These are phyloP conservation scores for Candida sp. DNA, from an alignment of 1,139 yeast species.

Conservation along the genomic window DNA sequence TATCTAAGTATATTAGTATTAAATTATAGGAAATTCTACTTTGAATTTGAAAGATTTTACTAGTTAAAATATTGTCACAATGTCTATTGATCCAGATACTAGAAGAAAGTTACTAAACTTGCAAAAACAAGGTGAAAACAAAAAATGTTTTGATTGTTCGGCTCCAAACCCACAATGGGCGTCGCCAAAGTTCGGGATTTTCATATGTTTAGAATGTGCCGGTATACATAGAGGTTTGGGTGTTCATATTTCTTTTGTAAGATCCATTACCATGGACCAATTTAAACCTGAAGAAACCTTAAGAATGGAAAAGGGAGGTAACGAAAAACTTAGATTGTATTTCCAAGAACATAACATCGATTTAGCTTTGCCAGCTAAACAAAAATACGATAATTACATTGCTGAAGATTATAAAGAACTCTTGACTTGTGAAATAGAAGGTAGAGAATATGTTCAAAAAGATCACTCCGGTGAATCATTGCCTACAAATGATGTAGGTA, in stretches of 20 bases:
- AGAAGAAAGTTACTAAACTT: slow-evolving; percentile 76
- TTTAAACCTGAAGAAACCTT: slow-evolving; percentile 88
- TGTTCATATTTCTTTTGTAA: slow-evolving; percentile 93
- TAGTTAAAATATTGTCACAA: slow-evolving; percentile 7
- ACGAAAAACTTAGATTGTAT: slow-evolving; percentile 67
- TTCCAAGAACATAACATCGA: slow-evolving; percentile 76
- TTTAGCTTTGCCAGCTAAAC: slow-evolving; percentile 56
- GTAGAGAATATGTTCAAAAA: slow-evolving; percentile 63
- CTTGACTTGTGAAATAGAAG: slow-evolving; percentile 73
- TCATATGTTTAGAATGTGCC: slow-evolving; percentile 96
- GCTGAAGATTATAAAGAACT: slow-evolving; percentile 94
- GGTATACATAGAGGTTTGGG: slow-evolving; percentile 96
- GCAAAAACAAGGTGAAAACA: slow-evolving; percentile 81
- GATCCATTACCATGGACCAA: slow-evolving; percentile 97
- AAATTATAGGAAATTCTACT: background rate
- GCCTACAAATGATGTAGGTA: slow-evolving; percentile 25
- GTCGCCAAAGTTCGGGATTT: slow-evolving; percentile 94
- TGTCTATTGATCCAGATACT: slow-evolving; percentile 89
- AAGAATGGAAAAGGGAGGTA: slow-evolving; percentile 95
- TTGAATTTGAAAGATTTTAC: background rate
- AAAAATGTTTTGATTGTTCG: slow-evolving; percentile 89
- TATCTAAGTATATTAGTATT: too few relatives aligned
- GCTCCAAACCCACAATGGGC: slow-evolving; percentile 99
- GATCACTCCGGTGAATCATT: slow-evolving; percentile 55
- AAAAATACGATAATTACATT: slow-evolving; percentile 81